A percentile compares a stretch with the other conserved stretches of the same genome.
phyloP scores from a whole-genome alignment of 257 asterid species.

The Lavandula angustifolia region DNA sequence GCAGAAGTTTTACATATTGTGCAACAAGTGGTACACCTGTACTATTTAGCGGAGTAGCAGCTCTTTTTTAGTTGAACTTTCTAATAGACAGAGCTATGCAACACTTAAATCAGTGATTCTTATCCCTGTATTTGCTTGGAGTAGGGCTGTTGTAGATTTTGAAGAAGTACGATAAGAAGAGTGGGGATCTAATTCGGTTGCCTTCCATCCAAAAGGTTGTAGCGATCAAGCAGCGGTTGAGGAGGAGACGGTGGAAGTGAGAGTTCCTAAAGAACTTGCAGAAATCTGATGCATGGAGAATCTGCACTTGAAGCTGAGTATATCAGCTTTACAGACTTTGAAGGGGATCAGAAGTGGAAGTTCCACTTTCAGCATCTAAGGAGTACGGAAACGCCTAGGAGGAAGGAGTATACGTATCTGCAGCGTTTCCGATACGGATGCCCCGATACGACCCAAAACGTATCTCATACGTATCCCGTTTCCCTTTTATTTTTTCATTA shows the following conservation, averaged over 20 bases:
- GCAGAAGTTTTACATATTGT: too few relatives aligned
- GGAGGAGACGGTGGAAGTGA: constrained; percentile 31
- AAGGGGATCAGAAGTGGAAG: constrained; percentile 68
- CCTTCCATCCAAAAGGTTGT: constrained; percentile 58
- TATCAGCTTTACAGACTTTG: constrained; percentile 60
- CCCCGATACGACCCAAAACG: too few relatives aligned
- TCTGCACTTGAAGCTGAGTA: constrained; percentile 55
- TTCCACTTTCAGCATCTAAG: constrained; percentile 57
- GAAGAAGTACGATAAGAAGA: constrained; percentile 79
- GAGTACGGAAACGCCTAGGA: too few relatives aligned
- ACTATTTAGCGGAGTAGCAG: too few relatives aligned
- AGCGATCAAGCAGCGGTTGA: constrained; percentile 30
- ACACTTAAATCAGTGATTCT: too few relatives aligned
- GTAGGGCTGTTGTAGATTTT: constrained; percentile 75
- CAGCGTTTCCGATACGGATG: too few relatives aligned
- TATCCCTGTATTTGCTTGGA: constrained; percentile 23
- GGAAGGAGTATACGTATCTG: too few relatives aligned
- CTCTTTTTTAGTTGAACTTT: too few relatives aligned
- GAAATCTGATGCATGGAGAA: constrained; percentile 62
- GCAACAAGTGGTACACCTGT: too few relatives aligned
- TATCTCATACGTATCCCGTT: too few relatives aligned
- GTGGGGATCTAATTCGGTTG: constrained; percentile 58
- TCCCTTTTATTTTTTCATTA: too few relatives aligned
- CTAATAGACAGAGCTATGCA: too few relatives aligned
- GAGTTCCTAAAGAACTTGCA: constrained; percentile 54